These are phyloP conservation scores for Poteriospumella lacustris DNA, from an alignment of 108 stramenopile species.

Conservation along the genomic window DNA sequence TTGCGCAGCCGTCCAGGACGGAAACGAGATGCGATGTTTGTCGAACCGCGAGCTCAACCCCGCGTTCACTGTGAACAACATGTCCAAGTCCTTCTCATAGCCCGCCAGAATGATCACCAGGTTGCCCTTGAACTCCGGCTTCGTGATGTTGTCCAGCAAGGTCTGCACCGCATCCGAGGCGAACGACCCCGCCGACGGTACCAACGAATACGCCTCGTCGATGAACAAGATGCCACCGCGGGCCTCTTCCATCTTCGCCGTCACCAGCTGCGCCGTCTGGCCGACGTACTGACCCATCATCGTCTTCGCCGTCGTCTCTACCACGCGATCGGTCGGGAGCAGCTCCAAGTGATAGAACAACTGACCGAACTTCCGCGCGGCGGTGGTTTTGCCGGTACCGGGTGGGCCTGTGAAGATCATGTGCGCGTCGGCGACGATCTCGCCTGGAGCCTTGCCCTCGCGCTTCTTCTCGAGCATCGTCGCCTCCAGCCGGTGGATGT, in stretches of 20 bases:
- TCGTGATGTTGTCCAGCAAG: constrained; percentile 96
- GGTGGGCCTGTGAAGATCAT: too few species aligned
- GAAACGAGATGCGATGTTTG: neutral
- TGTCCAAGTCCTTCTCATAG: constrained; percentile 49
- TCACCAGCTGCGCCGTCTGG: constrained; percentile 96
- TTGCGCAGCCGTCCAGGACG: neutral
- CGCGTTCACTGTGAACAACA: neutral
- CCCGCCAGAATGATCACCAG: constrained; percentile 89
- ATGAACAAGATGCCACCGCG: constrained; percentile 83
- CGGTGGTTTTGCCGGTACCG: constrained; percentile 96
- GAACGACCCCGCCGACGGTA: constrained; percentile 79
- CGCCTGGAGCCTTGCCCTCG: too few species aligned
- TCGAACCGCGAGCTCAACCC: neutral
- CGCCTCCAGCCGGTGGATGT: too few species aligned
- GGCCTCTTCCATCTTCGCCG: constrained; percentile 98
- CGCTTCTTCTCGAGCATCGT: too few species aligned
- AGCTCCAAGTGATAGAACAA: constrained; percentile 97
- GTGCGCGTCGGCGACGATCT: too few species aligned
- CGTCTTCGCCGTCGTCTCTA: constrained; percentile 93
- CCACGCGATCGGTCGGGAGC: constrained; percentile 87
- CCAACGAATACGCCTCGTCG: constrained; percentile 96
- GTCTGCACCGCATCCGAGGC: constrained; percentile 96
- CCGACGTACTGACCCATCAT: constrained; percentile 97
- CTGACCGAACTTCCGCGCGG: constrained; percentile 94
- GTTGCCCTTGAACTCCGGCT: constrained; percentile 67